A percentile compares a stretch with the other conserved stretches of the same genome.
These are phyloP conservation scores for Pleurostoma richardsiae DNA, from an alignment of 2,329 filamentous ascomycete species.

Conservation along the genomic window DNA sequence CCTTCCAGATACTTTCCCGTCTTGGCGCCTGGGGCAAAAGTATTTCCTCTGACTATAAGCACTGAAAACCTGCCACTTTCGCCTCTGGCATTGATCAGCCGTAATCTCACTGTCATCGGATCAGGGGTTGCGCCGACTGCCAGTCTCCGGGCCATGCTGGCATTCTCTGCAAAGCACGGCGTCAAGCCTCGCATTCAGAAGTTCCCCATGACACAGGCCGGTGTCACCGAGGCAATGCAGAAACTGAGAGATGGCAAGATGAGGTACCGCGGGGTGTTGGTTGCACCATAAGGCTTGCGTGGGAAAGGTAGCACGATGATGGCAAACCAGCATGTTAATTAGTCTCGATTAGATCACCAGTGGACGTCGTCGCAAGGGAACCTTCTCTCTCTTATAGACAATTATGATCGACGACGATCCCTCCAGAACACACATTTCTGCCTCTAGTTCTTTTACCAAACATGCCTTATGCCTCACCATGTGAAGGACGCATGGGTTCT, in stretches of 20 bases:
- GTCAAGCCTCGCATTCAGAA: conserved; percentile 20
- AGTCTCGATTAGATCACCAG: no score
- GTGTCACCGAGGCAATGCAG: conserved; percentile 7
- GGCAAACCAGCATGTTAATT: no score
- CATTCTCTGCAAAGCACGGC: conserved; percentile 19
- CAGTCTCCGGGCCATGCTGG: conserved; percentile 21
- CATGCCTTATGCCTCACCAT: no score
- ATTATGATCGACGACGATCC: no score
- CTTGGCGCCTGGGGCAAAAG: conserved; percentile 4
- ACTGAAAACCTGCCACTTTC: conserved; percentile 5
- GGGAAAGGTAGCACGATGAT: no score
- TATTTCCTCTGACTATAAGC: conserved; percentile 9
- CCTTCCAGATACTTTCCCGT: conserved; percentile 8
- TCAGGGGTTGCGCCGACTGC: conserved; percentile 9
- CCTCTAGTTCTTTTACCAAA: no score
- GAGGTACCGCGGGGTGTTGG: conserved; percentile 8
- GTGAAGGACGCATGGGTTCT: no score
- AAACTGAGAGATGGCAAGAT: conserved; percentile 7
- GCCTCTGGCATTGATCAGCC: conserved; percentile 7
- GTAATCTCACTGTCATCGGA: conserved; percentile 6
- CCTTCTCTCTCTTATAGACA: no score
- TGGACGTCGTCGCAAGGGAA: no score
- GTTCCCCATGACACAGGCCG: conserved; percentile 14
- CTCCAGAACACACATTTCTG: no score
- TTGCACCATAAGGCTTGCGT: conserved; percentile 1